Evolutionary conservation across 148 eudicot species (phyloP).

Genomic region (Arctostaphylos glauca): DNA sequence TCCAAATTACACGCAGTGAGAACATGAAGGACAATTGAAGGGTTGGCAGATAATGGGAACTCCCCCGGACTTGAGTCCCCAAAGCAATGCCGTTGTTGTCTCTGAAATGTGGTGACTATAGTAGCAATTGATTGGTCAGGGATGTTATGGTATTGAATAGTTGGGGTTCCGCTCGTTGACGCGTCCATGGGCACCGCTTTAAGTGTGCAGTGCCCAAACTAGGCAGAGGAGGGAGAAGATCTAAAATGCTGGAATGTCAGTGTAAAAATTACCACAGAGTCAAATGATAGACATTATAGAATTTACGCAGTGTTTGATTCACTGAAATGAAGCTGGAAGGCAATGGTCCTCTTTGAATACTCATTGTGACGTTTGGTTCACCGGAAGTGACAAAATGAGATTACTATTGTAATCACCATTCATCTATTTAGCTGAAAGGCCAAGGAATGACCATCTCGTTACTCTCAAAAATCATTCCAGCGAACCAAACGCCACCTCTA

Average conservation of each 20-base stretch:
- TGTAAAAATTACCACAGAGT: constrained; percentile 16
- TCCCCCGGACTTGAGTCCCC: constrained; percentile 79
- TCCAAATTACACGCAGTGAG: constrained; percentile 72
- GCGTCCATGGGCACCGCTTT: constrained; percentile 89
- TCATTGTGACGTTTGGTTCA: neutral
- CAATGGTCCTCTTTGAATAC: neutral
- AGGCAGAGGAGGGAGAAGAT: constrained; percentile 18
- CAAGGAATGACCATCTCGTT: neutral
- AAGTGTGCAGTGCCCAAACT: constrained; percentile 61
- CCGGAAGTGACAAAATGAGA: neutral
- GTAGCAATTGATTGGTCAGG: constrained; percentile 66
- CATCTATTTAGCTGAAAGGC: neutral
- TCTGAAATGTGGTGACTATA: constrained; percentile 47
- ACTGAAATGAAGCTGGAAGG: neutral
- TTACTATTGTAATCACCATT: neutral
- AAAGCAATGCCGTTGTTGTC: constrained; percentile 78
- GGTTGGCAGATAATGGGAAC: constrained; percentile 80
- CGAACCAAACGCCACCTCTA: neutral
- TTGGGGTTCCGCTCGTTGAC: constrained; percentile 66
- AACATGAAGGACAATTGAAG: constrained; percentile 81
- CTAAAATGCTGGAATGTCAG: constrained; percentile 16
- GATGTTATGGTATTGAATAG: constrained; percentile 63
- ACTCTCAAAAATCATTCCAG: neutral
- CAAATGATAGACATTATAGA: neutral
- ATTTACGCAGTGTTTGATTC: neutral